A percentile compares a stretch with the other conserved stretches of the same genome.
These are phyloP conservation scores for Hippophae tibetana DNA, from an alignment of 306 rosid species.

Conservation along the genomic window DNA sequence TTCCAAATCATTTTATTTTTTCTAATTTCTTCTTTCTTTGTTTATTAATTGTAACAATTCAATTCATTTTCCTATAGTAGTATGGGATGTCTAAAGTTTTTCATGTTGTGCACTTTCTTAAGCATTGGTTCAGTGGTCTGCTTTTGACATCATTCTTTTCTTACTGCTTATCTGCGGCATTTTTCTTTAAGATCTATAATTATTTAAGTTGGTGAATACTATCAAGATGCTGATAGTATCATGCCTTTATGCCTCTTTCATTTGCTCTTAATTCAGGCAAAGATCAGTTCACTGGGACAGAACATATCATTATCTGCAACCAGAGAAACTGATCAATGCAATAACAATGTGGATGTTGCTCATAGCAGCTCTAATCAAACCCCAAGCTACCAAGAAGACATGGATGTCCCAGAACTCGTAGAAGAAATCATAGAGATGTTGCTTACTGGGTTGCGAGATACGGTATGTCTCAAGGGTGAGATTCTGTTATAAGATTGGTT, in stretches of 20 bases:
- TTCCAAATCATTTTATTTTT: no score
- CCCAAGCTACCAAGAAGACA: conserved; percentile 45
- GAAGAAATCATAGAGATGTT: conserved; percentile 96
- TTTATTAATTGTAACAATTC: no score
- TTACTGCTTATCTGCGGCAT: background rate
- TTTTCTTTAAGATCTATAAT: background rate
- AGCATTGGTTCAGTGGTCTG: background rate
- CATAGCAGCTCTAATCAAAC: conserved; percentile 24
- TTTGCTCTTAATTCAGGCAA: conserved; percentile 49
- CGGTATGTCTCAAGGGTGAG: conserved; percentile 64
- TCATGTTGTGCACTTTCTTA: background rate
- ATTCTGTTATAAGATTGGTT: conserved; percentile 26
- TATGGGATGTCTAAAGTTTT: background rate
- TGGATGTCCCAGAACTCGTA: conserved; percentile 83
- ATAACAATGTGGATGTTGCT: conserved; percentile 23
- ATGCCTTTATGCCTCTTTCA: conserved; percentile 22
- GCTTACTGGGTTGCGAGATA: conserved; percentile 81
- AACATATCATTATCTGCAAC: conserved; percentile 42
- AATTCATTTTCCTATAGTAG: no score
- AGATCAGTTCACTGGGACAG: conserved; percentile 48
- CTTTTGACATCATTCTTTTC: background rate
- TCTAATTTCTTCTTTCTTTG: background rate
- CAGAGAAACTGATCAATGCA: conserved; percentile 26
- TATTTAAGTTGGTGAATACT: background rate
- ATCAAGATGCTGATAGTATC: background rate